phyloP scores from a whole-genome alignment of 164 flowering plant genomes.

The Malania oleifera region DNA sequence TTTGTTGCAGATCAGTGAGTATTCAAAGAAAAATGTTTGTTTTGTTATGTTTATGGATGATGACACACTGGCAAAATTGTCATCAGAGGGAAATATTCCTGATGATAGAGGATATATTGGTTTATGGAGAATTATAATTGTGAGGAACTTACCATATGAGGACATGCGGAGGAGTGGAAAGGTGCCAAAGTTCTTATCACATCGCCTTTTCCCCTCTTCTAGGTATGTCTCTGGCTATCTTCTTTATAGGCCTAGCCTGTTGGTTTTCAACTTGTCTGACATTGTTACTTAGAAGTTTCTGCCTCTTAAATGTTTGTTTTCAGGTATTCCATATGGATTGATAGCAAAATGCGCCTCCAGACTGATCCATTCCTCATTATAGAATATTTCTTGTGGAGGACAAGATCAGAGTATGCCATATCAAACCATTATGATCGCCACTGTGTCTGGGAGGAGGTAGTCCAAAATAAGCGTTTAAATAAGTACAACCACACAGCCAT shows the following conservation, averaged over 20 bases:
- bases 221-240: conserved; percentile 40
- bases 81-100: conserved; percentile 62
- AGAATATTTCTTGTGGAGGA: conserved; percentile 81
- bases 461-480: conserved; percentile 86
- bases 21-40: conserved; percentile 80
- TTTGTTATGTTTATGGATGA: conserved; percentile 96
- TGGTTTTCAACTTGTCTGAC: not conserved
- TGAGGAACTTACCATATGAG: conserved; percentile 75
- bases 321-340: conserved; percentile 98
- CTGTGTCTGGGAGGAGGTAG: conserved; percentile 98
- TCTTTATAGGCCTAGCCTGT: not conserved
- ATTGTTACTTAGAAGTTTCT: not conserved
- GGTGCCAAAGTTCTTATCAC: conserved; percentile 91
- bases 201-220: conserved; percentile 88
- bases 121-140: conserved; percentile 77
- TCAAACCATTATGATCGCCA: conserved; percentile 98
- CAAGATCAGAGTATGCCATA: conserved; percentile 83
- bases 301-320: conserved; percentile 4
- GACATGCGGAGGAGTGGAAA: conserved; percentile 96
- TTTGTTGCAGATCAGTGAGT: conserved; percentile 73
- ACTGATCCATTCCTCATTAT: conserved; percentile 84
- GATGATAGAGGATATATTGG: conserved; percentile 69
- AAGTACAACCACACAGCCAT: conserved; percentile 91
- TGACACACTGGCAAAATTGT: conserved; percentile 53
- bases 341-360: conserved; percentile 89